Percentiles rank a stretch among this genome's conserved stretches.
Evolutionary conservation across 2,329 filamentous ascomycete genomes (phyloP).

Genomic region (Phialocephala sp.): DNA sequence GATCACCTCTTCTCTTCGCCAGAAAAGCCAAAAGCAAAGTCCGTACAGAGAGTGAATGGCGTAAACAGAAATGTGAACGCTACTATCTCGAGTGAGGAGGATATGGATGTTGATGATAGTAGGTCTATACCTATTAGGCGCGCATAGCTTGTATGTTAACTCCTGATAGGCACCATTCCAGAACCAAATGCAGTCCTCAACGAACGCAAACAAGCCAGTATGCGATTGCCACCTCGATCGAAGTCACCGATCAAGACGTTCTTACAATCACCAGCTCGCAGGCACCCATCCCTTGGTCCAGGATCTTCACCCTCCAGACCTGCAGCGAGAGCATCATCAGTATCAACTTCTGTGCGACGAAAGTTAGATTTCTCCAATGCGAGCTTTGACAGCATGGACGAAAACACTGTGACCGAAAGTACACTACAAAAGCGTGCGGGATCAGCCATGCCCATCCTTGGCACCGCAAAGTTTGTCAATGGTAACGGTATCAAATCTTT

Average conservation of each 20-base stretch:
- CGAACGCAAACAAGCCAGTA: slow-evolving; percentile 42
- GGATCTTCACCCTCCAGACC: slow-evolving; percentile 40
- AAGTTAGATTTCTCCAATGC: slow-evolving; percentile 42
- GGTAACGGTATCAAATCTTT: slow-evolving; percentile 25
- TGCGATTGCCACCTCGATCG: slow-evolving; percentile 41
- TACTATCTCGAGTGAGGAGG: slow-evolving; percentile 58
- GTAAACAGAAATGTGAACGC: slow-evolving; percentile 42
- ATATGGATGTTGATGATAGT: slow-evolving; percentile 70
- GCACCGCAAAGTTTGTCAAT: slow-evolving; percentile 31
- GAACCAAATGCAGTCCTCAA: slow-evolving; percentile 52
- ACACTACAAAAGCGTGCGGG: slow-evolving; percentile 31
- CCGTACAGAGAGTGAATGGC: slow-evolving; percentile 11
- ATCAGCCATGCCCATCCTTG: slow-evolving; percentile 26
- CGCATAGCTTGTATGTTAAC: slow-evolving; percentile 21
- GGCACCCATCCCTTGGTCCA: slow-evolving; percentile 41
- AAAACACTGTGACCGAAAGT: slow-evolving; percentile 10
- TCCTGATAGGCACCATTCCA: slow-evolving; percentile 52
- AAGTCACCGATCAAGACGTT: slow-evolving; percentile 45
- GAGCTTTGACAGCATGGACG: slow-evolving; percentile 28
- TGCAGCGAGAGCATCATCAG: slow-evolving; percentile 34
- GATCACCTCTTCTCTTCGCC: slow-evolving; percentile 91
- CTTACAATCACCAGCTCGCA: slow-evolving; percentile 43
- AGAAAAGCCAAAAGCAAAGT: slow-evolving; percentile 53
- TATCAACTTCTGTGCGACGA: slow-evolving; percentile 38
- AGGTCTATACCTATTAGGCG: slow-evolving; percentile 30